A percentile compares a stretch with the other conserved stretches of the same genome.
Conservation (phyloP, 192 early-diverging fungal genomes). For the Coemansia sp. region DNA sequence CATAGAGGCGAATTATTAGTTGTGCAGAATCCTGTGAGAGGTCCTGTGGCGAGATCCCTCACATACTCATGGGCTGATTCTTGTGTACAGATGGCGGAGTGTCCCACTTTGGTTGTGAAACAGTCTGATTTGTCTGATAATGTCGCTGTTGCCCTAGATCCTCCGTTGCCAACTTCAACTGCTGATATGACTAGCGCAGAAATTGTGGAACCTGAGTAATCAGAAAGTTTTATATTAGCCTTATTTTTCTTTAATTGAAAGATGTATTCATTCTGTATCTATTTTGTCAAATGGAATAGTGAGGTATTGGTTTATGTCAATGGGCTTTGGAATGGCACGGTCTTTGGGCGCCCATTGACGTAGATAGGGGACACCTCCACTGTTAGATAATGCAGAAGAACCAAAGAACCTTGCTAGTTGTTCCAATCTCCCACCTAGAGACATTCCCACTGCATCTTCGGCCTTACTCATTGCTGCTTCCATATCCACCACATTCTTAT, state of each 20-base stretch:
- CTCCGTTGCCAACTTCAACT: constrained; percentile 15
- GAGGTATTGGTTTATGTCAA: constrained; percentile 11
- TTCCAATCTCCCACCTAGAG: constrained; percentile 20
- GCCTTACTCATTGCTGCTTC: constrained; percentile 21
- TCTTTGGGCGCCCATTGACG: constrained; percentile 35
- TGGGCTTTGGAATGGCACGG: constrained; percentile 11
- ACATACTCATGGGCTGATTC: constrained; percentile 38
- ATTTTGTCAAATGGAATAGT: not conserved
- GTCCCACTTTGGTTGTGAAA: constrained; percentile 39
- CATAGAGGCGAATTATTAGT: constrained; percentile 36
- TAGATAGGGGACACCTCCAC: constrained; percentile 25
- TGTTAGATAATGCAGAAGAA: not conserved
- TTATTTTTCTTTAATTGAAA: not conserved
- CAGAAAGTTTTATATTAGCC: not conserved
- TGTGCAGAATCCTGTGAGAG: constrained; percentile 24
- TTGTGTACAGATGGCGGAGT: constrained; percentile 19
- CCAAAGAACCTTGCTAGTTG: constrained; percentile 24
- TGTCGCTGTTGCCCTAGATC: constrained; percentile 37
- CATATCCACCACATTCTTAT: constrained; percentile 13
- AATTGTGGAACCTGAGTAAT: not conserved
- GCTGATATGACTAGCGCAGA: constrained; percentile 2
- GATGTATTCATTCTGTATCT: not conserved
- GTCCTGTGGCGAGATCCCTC: constrained; percentile 4
- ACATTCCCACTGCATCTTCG: constrained; percentile 30
- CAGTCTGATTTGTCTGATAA: constrained; percentile 30